Conservation (phyloP, 345 rosid genomes). For the Carallia brachiata region DNA sequence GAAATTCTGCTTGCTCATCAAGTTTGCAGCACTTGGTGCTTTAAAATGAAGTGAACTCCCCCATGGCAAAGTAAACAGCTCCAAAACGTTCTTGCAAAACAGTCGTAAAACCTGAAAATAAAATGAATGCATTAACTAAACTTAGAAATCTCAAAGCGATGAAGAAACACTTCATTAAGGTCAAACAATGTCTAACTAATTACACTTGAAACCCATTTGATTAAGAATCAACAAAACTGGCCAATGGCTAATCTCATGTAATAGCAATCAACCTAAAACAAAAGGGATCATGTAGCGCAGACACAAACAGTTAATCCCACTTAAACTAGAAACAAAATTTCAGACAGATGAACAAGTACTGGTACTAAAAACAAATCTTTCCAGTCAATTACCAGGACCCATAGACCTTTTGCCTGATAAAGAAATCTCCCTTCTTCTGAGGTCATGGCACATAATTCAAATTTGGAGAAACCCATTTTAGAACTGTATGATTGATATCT, state of each 20-base stretch:
- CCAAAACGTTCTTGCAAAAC: constrained; percentile 10
- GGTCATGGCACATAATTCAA: background rate
- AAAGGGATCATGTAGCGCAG: background rate
- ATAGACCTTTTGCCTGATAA: background rate
- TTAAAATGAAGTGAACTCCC: constrained; percentile 11
- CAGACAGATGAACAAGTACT: background rate
- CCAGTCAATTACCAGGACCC: background rate
- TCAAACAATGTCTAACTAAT: background rate
- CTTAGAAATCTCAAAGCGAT: background rate
- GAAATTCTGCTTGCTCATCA: constrained; percentile 26
- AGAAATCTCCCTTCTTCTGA: background rate
- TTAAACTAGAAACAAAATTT: background rate
- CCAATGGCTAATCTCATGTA: background rate
- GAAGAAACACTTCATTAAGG: background rate
- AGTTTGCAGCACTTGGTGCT: constrained; percentile 19
- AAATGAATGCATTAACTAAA: background rate
- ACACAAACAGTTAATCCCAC: background rate
- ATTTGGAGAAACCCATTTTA: background rate
- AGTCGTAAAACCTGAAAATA: background rate
- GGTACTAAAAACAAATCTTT: background rate
- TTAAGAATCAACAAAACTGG: background rate
- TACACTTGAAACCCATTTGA: background rate
- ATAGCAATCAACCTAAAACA: constrained; percentile 5
- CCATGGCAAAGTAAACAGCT: constrained; percentile 9
- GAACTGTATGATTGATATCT: background rate